These are phyloP conservation scores for Pleurotus citrinopileatus DNA, from an alignment of 768 basidiomycete genomes.

Conservation along the genomic window DNA sequence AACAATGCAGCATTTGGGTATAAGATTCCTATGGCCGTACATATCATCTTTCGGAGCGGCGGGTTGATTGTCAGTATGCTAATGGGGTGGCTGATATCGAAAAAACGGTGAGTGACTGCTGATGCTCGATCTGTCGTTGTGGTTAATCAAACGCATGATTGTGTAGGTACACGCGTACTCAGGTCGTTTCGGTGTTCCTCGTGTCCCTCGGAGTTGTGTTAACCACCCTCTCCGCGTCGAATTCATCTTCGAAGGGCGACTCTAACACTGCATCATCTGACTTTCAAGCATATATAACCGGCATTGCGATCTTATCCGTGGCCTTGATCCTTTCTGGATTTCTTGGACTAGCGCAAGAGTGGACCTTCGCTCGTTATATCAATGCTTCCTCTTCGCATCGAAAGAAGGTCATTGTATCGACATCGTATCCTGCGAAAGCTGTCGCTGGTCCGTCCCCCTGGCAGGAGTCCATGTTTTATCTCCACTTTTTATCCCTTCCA, in stretches of 20 bases:
- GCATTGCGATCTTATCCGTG: conserved; percentile 69
- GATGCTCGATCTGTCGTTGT: too few relatives aligned
- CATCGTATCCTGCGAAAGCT: conserved; percentile 1
- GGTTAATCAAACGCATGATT: not conserved
- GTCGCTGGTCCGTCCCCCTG: conserved; percentile 42
- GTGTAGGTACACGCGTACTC: conserved; percentile 55
- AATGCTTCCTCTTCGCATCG: not conserved
- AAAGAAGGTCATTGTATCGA: not conserved
- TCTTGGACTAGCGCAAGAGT: conserved; percentile 84
- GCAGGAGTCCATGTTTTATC: conserved; percentile 93
- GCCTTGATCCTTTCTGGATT: conserved; percentile 81
- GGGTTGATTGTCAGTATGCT: conserved; percentile 83
- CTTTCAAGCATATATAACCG: conserved; percentile 54
- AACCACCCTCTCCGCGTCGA: conserved; percentile 77
- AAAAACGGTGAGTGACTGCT: conserved; percentile 50
- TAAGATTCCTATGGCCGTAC: conserved; percentile 84
- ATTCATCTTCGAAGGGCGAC: conserved; percentile 21
- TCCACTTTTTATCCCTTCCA: conserved; percentile 77
- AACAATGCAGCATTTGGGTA: conserved; percentile 93
- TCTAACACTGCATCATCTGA: conserved; percentile 17
- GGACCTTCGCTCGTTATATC: conserved; percentile 49
- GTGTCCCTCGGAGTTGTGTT: conserved; percentile 78
- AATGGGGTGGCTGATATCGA: conserved; percentile 66
- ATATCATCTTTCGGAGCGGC: conserved; percentile 92
- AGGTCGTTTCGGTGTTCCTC: conserved; percentile 73